Conservation (phyloP, 164 flowering plant genomes). For the Cinnamomum micranthum region DNA sequence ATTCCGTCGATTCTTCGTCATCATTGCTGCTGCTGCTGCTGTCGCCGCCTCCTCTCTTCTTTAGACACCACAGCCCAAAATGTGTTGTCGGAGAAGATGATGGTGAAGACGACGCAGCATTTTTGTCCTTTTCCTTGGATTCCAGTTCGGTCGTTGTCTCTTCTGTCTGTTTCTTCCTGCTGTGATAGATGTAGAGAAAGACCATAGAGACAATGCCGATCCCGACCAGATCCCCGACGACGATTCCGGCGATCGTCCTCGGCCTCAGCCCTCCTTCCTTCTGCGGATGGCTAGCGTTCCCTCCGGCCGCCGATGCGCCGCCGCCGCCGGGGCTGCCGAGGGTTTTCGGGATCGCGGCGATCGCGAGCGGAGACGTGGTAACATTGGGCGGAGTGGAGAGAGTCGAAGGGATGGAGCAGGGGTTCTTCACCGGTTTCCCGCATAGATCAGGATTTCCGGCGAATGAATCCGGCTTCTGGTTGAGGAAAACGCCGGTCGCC, state of each 20-base stretch:
- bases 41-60: background rate
- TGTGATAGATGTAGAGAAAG: slow-evolving; percentile 3
- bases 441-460: slow-evolving; percentile 61
- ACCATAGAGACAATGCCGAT: slow-evolving; percentile 2
- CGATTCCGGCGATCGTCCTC: slow-evolving; percentile 6
- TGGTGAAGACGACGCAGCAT: background rate
- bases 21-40: background rate
- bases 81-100: background rate
- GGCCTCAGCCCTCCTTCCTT: slow-evolving; percentile 3
- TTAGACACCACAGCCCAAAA: background rate
- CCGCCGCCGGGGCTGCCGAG: background rate
- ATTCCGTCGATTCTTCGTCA: background rate
- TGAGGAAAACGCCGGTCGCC: slow-evolving; percentile 22
- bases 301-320: background rate
- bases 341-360: slow-evolving; percentile 8
- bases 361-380: slow-evolving; percentile 11
- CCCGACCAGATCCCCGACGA: slow-evolving; percentile 8
- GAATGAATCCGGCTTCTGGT: slow-evolving; percentile 51
- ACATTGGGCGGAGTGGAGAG: slow-evolving; percentile 44
- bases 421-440: slow-evolving; percentile 62
- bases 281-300: background rate
- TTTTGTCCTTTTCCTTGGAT: background rate
- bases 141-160: background rate
- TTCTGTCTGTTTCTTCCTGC: background rate
- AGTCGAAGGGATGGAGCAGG: slow-evolving; percentile 55